phyloP scores from a whole-genome alignment of 306 rosid species.

The Betula pendula region DNA sequence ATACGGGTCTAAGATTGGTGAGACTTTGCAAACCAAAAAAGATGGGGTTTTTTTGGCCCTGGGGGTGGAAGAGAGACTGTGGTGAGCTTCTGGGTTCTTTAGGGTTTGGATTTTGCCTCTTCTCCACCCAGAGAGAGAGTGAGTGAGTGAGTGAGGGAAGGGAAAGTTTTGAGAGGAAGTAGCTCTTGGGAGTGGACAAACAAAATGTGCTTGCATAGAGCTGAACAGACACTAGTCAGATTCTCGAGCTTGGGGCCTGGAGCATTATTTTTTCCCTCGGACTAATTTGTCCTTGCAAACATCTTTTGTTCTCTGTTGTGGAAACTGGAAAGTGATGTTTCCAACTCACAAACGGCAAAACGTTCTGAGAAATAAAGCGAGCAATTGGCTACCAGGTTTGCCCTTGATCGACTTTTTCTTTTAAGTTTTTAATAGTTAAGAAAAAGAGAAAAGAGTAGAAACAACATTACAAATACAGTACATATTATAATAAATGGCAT shows the following conservation, averaged over 20 bases:
- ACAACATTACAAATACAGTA: no score
- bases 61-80: neutral
- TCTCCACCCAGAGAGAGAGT: neutral
- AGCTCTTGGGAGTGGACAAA: slow-evolving; percentile 25
- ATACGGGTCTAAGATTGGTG: neutral
- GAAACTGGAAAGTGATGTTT: neutral
- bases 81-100: slow-evolving; percentile 9
- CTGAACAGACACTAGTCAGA: slow-evolving; percentile 33
- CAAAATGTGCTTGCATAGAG: slow-evolving; percentile 25
- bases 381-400: no score
- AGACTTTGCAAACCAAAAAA: slow-evolving; percentile 5
- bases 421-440: no score
- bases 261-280: slow-evolving; percentile 16
- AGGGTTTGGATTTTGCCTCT: slow-evolving; percentile 35
- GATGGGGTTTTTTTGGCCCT: slow-evolving; percentile 13
- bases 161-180: slow-evolving; percentile 19
- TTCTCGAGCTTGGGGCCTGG: slow-evolving; percentile 36
- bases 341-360: no score
- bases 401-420: no score
- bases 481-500: no score
- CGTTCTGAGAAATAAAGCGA: no score
- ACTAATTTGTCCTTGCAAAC: slow-evolving; percentile 35
- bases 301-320: neutral
- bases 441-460: no score
- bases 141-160: slow-evolving; percentile 5